Evolutionary conservation across 2,329 filamentous ascomycete genomes (phyloP), one percentile per base, ranked within the genome.

Genomic region (Venturia asperata): DNA sequence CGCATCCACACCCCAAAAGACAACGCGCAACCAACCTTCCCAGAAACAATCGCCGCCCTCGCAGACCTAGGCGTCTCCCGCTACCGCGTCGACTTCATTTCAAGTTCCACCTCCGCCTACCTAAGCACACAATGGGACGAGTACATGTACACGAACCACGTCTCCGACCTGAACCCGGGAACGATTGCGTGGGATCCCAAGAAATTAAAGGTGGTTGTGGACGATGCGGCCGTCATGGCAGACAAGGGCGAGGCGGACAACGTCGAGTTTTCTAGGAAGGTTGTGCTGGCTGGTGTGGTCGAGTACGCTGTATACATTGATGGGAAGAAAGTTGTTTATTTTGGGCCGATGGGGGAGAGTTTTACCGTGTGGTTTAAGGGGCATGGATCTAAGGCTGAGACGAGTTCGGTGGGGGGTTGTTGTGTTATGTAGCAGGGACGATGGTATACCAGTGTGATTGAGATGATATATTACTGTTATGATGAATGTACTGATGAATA

Each of bases 81-180:
- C 37, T 62, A 62, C 39, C 61, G 61, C 39, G 61, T 62, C 37
- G 61, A 62, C 41, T 62, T 62, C 21, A 47, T 62, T 17, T 21
- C 61, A 19, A 43, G 21, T 39, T 41, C 37, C 17, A 45, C 61
- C 11, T 41, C 61, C n/a, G 61, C 61, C 27, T 62, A 62, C 39
- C 21, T 62, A 21, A 34, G 41, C 6, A 43, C n/a, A 13, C 37
- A 62, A 30, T n/a, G 19, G 37, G 27, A 45, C 21, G 37, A 34
- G 21, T 62, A 62, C 61, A 21, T 15, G 11, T 62, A 42, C 61
- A 21, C 61, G 45, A 45, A 43, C n/a, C 42, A 62, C 41, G 61
- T 43, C n/a, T 34, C 61, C 17, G 61, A 62, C 21, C 19, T 47
- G 6, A 42, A 42, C n/a, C 61, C 61, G 6, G 61, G 61, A 19